Percentiles rank a stretch among this genome's conserved stretches.
phyloP scores from a whole-genome alignment of 2,329 filamentous ascomycete species.

The Aspergillus japonicus region DNA sequence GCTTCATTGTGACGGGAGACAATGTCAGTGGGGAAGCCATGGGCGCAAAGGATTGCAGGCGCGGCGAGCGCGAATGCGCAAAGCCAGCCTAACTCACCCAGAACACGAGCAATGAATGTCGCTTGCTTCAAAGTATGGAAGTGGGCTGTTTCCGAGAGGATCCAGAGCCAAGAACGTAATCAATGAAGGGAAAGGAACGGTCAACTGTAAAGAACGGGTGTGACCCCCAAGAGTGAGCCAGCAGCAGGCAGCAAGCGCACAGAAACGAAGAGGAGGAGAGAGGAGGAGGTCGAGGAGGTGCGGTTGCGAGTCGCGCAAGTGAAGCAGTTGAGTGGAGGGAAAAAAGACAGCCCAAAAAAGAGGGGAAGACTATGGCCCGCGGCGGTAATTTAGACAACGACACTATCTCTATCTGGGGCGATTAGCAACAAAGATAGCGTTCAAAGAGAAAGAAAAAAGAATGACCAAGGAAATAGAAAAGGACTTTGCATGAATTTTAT shows the following conservation, averaged over 20 bases:
- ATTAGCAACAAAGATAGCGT: neutral
- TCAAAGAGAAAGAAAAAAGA: neutral
- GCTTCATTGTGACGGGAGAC: neutral
- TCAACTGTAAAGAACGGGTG: neutral
- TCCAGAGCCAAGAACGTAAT: neutral
- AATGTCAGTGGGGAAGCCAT: conserved; percentile 15
- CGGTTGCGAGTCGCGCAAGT: neutral
- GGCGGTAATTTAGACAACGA: neutral
- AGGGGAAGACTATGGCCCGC: neutral
- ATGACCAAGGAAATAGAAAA: neutral
- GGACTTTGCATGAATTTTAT: neutral
- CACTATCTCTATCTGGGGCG: neutral
- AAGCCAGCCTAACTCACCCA: conserved; percentile 13
- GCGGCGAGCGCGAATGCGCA: conserved; percentile 14
- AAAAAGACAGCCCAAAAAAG: neutral
- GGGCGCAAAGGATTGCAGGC: conserved; percentile 9
- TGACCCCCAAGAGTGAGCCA: neutral
- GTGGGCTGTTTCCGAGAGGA: conserved; percentile 5
- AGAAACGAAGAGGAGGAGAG: neutral
- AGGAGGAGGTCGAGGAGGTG: neutral
- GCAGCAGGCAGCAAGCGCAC: neutral
- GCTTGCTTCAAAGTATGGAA: conserved; percentile 19
- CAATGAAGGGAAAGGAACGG: neutral
- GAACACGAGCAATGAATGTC: conserved; percentile 12
- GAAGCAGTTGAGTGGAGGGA: neutral